Evolutionary conservation across 163 green algal species (phyloP).

Genomic region (Chlorella variabilis): DNA sequence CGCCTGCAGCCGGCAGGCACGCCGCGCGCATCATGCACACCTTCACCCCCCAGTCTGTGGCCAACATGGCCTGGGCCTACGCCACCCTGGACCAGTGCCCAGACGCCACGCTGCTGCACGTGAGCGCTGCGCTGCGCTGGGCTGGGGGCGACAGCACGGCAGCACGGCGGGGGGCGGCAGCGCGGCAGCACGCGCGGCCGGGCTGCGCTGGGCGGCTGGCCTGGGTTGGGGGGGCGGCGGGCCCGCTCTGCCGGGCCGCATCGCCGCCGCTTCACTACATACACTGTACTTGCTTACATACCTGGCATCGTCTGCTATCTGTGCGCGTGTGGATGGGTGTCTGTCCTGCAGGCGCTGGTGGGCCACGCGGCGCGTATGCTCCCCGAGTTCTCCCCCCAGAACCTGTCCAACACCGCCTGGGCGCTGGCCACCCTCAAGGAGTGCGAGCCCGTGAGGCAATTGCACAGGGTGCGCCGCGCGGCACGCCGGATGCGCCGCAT

Average conservation of each 20-base stretch:
- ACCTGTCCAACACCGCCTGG: constrained; percentile 62
- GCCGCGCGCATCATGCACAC: constrained; percentile 39
- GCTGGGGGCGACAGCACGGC: too few relatives aligned
- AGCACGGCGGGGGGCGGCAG: too few relatives aligned
- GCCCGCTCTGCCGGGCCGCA: too few relatives aligned
- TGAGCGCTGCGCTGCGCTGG: background rate
- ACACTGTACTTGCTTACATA: background rate
- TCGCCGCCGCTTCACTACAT: background rate
- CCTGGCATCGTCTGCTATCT: background rate
- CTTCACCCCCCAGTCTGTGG: constrained; percentile 52
- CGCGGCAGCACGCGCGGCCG: too few relatives aligned
- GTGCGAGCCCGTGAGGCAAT: constrained; percentile 2
- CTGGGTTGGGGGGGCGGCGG: too few relatives aligned
- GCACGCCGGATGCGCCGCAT: too few relatives aligned
- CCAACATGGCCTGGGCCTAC: constrained; percentile 62
- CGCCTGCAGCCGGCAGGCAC: constrained; percentile 16
- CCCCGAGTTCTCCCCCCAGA: constrained; percentile 55
- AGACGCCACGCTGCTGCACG: constrained; percentile 32
- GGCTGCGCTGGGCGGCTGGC: too few relatives aligned
- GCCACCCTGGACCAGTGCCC: constrained; percentile 49
- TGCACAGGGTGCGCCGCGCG: too few relatives aligned
- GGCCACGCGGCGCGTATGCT: constrained; percentile 30
- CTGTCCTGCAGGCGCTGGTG: constrained; percentile 24
- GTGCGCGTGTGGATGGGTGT: too few relatives aligned
- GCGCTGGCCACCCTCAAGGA: constrained; percentile 58